phyloP scores from a whole-genome alignment of 179 eudicot species.

The Silene coronaria region DNA sequence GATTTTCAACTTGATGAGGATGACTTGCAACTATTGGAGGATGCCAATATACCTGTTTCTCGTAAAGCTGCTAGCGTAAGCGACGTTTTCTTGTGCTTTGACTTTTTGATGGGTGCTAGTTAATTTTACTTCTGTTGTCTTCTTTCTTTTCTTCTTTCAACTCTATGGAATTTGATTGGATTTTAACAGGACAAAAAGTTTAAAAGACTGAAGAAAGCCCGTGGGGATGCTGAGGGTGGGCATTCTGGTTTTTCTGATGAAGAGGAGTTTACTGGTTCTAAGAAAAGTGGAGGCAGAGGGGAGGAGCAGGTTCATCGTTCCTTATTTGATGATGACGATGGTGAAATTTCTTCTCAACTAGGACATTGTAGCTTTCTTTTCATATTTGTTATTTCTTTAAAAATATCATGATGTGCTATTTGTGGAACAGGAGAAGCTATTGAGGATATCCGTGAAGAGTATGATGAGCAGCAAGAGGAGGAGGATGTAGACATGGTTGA shows the following conservation, averaged over 20 bases:
- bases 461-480: constrained; percentile 56
- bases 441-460: constrained; percentile 86
- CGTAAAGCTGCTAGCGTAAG: constrained; percentile 50
- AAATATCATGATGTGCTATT: constrained; percentile 2
- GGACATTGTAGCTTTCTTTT: not conserved
- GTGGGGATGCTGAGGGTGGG: constrained; percentile 53
- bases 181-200: constrained; percentile 66
- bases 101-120: not conserved
- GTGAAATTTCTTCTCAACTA: constrained; percentile 32
- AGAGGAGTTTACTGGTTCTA: constrained; percentile 54
- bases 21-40: constrained; percentile 83
- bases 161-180: constrained; percentile 5
- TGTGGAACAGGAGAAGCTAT: constrained; percentile 45
- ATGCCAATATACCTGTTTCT: constrained; percentile 63
- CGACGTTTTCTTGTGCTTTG: not conserved
- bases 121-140: not conserved
- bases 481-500: constrained; percentile 63
- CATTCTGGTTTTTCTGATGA: constrained; percentile 68
- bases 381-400: not conserved
- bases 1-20: constrained; percentile 87
- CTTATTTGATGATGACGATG: constrained; percentile 75
- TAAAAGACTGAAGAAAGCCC: constrained; percentile 86
- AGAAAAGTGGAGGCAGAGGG: constrained; percentile 54
- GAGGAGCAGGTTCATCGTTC: constrained; percentile 62
- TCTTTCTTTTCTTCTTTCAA: not conserved